phyloP scores from a whole-genome alignment of 2,329 filamentous ascomycete genomes.

The Coniochaeta sp. region DNA sequence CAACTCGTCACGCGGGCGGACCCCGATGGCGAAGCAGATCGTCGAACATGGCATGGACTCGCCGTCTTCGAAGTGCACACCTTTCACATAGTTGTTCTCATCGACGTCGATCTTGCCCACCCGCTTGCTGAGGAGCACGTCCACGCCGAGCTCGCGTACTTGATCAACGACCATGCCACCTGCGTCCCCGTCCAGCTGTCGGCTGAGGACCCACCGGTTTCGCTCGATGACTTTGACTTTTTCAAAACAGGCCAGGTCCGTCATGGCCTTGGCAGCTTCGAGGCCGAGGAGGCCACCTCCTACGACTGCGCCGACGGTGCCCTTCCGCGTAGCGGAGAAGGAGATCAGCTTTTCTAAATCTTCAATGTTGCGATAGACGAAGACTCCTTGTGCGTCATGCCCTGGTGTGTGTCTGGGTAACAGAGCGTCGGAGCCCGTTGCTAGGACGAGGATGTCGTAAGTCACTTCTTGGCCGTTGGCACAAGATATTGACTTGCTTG shows the following conservation, averaged over 20 bases:
- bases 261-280: constrained; percentile 87
- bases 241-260: constrained; percentile 68
- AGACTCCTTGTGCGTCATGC: constrained; percentile 73
- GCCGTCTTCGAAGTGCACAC: constrained; percentile 74
- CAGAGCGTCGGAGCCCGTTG: constrained; percentile 79
- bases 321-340: constrained; percentile 60
- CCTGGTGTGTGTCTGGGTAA: constrained; percentile 66
- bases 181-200: constrained; percentile 76
- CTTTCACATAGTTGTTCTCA: constrained; percentile 58
- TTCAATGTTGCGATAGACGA: constrained; percentile 81
- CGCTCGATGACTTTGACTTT: constrained; percentile 75
- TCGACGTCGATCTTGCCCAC: constrained; percentile 66
- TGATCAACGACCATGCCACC: constrained; percentile 77
- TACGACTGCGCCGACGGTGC: constrained; percentile 66
- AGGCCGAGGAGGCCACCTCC: constrained; percentile 80
- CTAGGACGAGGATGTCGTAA: constrained; percentile 77
- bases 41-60: constrained; percentile 70
- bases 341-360: constrained; percentile 71
- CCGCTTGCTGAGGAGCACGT: constrained; percentile 69
- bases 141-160: constrained; percentile 68
- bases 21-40: constrained; percentile 85
- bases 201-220: constrained; percentile 73
- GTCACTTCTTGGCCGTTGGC: constrained; percentile 60
- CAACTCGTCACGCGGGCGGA: constrained; percentile 72
- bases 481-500: constrained; percentile 60